phyloP scores from a whole-genome alignment of 2,329 filamentous ascomycete species.

The Aspergillus quadrilineatus region DNA sequence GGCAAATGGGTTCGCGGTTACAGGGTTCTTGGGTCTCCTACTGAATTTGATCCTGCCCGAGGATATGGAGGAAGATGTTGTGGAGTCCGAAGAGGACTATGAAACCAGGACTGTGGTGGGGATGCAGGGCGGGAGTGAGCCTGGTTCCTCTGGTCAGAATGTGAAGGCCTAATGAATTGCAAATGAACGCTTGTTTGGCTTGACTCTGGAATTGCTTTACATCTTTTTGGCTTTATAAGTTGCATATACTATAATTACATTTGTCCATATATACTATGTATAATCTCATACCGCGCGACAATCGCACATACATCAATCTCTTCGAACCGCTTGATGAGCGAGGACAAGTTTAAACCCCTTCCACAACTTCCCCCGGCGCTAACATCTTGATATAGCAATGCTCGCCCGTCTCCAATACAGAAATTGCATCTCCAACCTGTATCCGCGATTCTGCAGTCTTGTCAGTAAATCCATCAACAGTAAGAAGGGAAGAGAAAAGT shows the following conservation, averaged over 20 bases:
- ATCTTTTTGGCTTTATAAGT: neutral
- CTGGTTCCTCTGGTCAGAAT: neutral
- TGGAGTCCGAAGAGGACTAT: constrained; percentile 27
- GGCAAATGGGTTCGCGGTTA: constrained; percentile 62
- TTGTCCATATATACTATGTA: too few species aligned
- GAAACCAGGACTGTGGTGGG: constrained; percentile 9
- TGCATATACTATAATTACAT: too few species aligned
- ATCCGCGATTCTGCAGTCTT: constrained; percentile 32
- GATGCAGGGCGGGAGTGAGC: neutral
- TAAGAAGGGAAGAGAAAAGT: neutral
- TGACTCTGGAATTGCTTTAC: neutral
- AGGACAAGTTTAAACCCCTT: constrained; percentile 24
- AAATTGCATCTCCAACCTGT: constrained; percentile 40
- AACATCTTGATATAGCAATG: constrained; percentile 47
- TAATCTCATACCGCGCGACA: too few species aligned
- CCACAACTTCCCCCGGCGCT: constrained; percentile 32
- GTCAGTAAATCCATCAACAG: neutral
- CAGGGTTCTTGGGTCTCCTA: constrained; percentile 69
- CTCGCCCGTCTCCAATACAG: constrained; percentile 43
- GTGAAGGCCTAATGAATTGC: neutral
- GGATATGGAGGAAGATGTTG: constrained; percentile 67
- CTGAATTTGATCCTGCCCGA: constrained; percentile 72
- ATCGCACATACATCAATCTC: too few species aligned
- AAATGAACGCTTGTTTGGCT: neutral
- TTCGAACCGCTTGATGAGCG: too few species aligned